Conservation (phyloP, 192 early-diverging fungal genomes). For the Linderina pennispora region DNA sequence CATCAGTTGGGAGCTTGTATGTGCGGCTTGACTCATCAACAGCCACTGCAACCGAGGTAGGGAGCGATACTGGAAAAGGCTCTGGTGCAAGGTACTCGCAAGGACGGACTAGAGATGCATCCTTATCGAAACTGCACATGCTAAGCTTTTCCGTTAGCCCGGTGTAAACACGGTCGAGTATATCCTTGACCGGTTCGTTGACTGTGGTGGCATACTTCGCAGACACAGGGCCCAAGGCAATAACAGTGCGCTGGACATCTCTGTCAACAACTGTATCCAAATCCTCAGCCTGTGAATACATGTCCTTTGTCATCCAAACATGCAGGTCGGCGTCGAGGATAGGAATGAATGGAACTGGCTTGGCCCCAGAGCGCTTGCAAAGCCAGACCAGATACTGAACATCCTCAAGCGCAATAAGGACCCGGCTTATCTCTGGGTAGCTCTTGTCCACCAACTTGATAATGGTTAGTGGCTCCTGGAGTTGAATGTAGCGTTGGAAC, state of each 20-base stretch:
- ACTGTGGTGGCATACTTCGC: background rate
- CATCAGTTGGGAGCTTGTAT: slow-evolving; percentile 1
- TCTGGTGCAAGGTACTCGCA: slow-evolving; percentile 63
- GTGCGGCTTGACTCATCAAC: background rate
- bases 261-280: background rate
- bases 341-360: slow-evolving; percentile 87
- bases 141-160: too few species aligned
- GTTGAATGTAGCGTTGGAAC: too few species aligned
- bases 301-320: background rate
- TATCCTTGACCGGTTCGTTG: background rate
- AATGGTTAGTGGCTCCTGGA: slow-evolving; percentile 1
- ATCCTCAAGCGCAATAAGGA: slow-evolving; percentile 23
- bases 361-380: slow-evolving; percentile 62
- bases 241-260: background rate
- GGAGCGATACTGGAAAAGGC: background rate
- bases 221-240: background rate
- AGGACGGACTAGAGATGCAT: too few species aligned
- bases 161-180: background rate
- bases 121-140: too few species aligned
- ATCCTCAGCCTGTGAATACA: background rate
- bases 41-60: background rate
- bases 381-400: slow-evolving; percentile 18
- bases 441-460: slow-evolving; percentile 8
- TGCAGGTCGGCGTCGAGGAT: slow-evolving; percentile 1
- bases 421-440: too few species aligned